Conservation (phyloP, 2,329 filamentous ascomycete genomes). For the Balansia obtecta region DNA sequence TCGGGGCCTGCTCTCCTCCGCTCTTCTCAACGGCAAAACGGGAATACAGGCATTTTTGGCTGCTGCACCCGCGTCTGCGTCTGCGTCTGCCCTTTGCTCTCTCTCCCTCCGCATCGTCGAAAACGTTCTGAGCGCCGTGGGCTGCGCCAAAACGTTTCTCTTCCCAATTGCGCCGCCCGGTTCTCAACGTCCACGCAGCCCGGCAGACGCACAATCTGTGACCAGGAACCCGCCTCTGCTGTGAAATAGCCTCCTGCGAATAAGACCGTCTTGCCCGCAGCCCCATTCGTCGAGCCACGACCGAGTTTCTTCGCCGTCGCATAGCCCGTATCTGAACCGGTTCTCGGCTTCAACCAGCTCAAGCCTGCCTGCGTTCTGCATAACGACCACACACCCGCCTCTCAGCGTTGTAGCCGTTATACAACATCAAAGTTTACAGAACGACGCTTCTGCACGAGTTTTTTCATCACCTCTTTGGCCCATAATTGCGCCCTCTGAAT, state of each 20-base stretch:
- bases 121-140: neutral
- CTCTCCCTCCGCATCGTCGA: neutral
- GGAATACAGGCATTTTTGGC: neutral
- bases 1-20: neutral
- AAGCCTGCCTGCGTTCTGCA: too few species aligned
- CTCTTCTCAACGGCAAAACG: neutral
- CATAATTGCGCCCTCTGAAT: neutral
- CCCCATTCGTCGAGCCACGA: too few species aligned
- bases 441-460: neutral
- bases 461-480: neutral
- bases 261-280: neutral
- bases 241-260: neutral
- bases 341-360: too few species aligned
- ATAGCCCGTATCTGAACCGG: too few species aligned
- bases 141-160: neutral
- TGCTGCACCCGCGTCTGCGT: slow-evolving; percentile 1
- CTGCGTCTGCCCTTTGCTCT: neutral
- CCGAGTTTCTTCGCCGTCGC: too few species aligned
- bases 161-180: neutral
- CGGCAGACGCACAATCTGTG: neutral
- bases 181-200: neutral
- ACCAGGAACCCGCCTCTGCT: neutral
- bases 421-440: too few species aligned
- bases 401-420: too few species aligned
- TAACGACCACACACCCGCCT: too few species aligned